Conservation (phyloP, 139 green algal species). For the Chloropicon primus region DNA sequence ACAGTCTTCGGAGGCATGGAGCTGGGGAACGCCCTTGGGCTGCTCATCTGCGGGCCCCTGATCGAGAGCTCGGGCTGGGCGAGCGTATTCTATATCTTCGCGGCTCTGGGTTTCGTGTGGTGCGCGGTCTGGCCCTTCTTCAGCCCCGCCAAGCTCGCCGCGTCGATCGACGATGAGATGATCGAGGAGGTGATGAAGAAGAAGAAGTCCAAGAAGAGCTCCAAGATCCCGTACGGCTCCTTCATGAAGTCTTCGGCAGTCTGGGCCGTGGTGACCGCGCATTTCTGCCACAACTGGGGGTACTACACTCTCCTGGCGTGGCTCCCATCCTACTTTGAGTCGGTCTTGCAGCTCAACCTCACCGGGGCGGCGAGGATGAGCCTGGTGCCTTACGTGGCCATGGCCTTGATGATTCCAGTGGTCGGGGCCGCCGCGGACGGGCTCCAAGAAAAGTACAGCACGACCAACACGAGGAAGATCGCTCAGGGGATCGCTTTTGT, state of each 20-base stretch:
- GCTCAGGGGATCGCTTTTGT: conserved; percentile 43
- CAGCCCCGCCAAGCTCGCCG: background rate
- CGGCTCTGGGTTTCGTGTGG: conserved; percentile 46
- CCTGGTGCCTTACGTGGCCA: conserved; percentile 51
- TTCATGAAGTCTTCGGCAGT: conserved; percentile 26
- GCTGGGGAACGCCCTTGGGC: conserved; percentile 48
- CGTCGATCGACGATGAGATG: background rate
- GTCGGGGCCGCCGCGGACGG: conserved; percentile 46
- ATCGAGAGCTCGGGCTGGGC: conserved; percentile 43
- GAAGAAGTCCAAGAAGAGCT: background rate
- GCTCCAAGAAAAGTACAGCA: conserved; percentile 37
- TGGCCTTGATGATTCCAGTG: conserved; percentile 40
- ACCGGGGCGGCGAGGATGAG: conserved; percentile 29
- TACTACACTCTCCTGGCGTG: conserved; percentile 41
- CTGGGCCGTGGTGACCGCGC: conserved; percentile 29
- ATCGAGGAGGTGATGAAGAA: background rate
- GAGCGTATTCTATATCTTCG: conserved; percentile 46
- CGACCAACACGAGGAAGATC: conserved; percentile 48
- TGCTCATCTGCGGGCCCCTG: conserved; percentile 59
- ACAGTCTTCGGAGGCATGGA: conserved; percentile 34
- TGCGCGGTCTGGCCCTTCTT: conserved; percentile 28
- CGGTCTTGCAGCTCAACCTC: conserved; percentile 46
- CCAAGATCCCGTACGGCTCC: conserved; percentile 33
- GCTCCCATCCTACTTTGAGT: conserved; percentile 56
- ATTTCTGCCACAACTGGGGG: conserved; percentile 40